Percentiles rank a stretch among this genome's conserved stretches.
These are phyloP conservation scores for Onygenales sp. DNA, from an alignment of 2,329 filamentous ascomycete species.

Conservation along the genomic window DNA sequence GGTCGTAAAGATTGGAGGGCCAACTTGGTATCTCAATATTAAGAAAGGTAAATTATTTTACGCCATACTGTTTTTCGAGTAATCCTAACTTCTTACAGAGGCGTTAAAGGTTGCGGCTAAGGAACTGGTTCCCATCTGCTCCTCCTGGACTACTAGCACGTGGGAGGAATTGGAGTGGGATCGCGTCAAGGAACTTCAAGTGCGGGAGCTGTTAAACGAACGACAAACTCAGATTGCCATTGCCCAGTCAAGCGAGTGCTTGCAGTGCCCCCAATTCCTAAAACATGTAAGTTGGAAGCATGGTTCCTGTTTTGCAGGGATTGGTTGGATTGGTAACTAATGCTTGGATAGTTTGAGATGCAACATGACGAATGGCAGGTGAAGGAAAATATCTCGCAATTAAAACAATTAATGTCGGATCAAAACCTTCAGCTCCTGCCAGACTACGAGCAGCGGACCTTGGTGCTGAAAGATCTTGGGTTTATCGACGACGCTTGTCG, in stretches of 20 bases:
- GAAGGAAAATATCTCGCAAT: conserved; percentile 79
- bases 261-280: conserved; percentile 66
- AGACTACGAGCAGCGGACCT: conserved; percentile 91
- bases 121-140: conserved; percentile 58
- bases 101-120: conserved; percentile 54
- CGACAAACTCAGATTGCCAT: conserved; percentile 53
- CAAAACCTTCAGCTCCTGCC: conserved; percentile 92
- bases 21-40: conserved; percentile 39
- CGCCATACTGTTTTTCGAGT: background rate
- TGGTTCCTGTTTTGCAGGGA: background rate
- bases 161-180: conserved; percentile 82
- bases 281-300: conserved; percentile 65
- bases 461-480: conserved; percentile 79
- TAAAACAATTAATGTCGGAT: conserved; percentile 85
- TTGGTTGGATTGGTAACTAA: conserved; percentile 14
- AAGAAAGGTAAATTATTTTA: conserved; percentile 35
- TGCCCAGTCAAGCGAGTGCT: conserved; percentile 56
- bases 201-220: conserved; percentile 70
- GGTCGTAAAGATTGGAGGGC: conserved; percentile 42
- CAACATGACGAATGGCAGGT: conserved; percentile 95
- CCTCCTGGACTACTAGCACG: conserved; percentile 60
- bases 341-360: conserved; percentile 65
- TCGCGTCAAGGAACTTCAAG: conserved; percentile 69
- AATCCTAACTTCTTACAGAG: conserved; percentile 26
- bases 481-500: conserved; percentile 83